These are phyloP conservation scores for Alternaria infectoria DNA, from an alignment of 2,329 filamentous ascomycete species.

Conservation along the genomic window DNA sequence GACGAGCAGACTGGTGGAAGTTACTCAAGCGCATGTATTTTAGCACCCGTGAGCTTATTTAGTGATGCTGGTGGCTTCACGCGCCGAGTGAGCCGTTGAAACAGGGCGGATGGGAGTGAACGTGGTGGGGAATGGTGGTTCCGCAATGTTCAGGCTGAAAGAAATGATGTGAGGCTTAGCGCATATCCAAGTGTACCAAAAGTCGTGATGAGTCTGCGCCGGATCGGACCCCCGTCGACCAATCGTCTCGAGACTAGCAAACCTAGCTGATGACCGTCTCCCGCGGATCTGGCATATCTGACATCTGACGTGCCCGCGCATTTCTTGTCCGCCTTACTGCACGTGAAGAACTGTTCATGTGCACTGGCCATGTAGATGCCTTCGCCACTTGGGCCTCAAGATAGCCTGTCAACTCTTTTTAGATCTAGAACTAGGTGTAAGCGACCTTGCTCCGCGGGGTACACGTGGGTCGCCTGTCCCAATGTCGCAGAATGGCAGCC, in stretches of 20 bases:
- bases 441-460: neutral
- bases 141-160: neutral
- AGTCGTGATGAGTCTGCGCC: neutral
- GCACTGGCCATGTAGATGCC: conserved; percentile 2
- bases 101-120: neutral
- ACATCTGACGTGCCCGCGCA: conserved; percentile 9
- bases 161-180: neutral
- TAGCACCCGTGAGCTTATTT: neutral
- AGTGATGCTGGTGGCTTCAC: neutral
- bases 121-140: neutral
- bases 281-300: conserved; percentile 7
- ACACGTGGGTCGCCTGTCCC: neutral
- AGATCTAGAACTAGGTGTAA: neutral
- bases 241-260: neutral
- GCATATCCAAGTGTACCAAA: neutral
- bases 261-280: neutral
- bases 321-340: neutral
- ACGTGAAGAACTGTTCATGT: neutral
- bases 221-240: neutral
- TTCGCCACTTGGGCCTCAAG: conserved; percentile 8
- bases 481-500: neutral
- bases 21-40: neutral
- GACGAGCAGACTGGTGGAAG: neutral
- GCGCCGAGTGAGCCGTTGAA: neutral
- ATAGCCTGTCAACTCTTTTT: neutral